phyloP scores from a whole-genome alignment of 345 rosid genomes.

The Firmiana major region DNA sequence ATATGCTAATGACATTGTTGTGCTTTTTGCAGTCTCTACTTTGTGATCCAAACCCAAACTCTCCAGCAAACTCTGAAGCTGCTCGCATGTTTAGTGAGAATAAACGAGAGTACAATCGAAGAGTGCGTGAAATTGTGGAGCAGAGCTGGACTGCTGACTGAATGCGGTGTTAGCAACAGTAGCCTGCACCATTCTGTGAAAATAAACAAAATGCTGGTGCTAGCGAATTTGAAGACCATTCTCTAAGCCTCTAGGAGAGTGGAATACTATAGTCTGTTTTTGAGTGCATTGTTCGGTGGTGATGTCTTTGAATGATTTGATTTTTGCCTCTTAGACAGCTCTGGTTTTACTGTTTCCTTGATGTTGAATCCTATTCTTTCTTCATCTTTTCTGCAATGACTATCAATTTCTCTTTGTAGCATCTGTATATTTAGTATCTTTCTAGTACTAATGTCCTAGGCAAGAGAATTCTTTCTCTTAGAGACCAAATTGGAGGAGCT shows the following conservation, averaged over 20 bases:
- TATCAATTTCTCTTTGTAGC: slow-evolving; percentile 6
- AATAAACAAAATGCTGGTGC: background rate
- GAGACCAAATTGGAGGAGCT: background rate
- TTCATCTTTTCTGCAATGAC: background rate
- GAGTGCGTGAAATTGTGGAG: slow-evolving; percentile 66
- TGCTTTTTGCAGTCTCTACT: slow-evolving; percentile 50
- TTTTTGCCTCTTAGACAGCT: slow-evolving; percentile 21
- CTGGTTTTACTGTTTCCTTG: background rate
- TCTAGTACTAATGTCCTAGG: background rate
- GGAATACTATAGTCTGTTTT: slow-evolving; percentile 17
- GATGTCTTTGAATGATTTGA: slow-evolving; percentile 13
- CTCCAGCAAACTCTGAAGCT: slow-evolving; percentile 85
- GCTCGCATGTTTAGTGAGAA: slow-evolving; percentile 74
- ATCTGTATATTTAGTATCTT: slow-evolving; percentile 17
- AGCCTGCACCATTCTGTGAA: slow-evolving; percentile 16
- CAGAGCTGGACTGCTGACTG: slow-evolving; percentile 78
- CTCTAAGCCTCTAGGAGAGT: background rate
- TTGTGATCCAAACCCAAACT: slow-evolving; percentile 78
- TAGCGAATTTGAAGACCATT: background rate
- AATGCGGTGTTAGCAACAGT: background rate
- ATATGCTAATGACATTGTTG: background rate
- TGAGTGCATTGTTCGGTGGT: slow-evolving; percentile 7
- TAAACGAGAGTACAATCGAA: slow-evolving; percentile 67
- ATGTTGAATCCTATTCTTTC: background rate
- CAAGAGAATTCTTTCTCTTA: background rate